Evolutionary conservation across 2,329 filamentous ascomycete species (phyloP), one percentile per base, ranked within the genome.

Genomic region (Phialocephala subalpina): DNA sequence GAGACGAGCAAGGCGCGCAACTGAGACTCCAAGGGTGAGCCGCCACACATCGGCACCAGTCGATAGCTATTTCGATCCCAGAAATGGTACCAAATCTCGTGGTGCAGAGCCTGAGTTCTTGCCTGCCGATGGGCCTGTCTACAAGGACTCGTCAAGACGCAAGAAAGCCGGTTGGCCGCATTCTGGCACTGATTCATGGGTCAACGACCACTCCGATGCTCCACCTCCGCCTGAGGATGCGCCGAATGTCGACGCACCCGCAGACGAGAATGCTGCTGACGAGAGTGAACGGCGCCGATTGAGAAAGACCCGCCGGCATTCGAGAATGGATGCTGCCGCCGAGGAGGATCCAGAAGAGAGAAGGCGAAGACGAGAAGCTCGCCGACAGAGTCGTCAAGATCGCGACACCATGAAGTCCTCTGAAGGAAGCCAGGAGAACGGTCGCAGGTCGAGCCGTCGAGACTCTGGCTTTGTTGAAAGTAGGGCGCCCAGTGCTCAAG

Each of bases 401-500:
- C 73, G 67, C 25, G 74, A 53, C 25, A 53, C 70, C 2, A 63
- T 72, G 20, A 75, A 71, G 62, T 76, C 71, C 47, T 70, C 68
- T 4, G 76, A 75, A 64, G 75, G 73, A n/a, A 77, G 75, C 65
- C 72, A 76, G 64, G 74, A 70, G 14, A 72, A 76, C 55, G 72
- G 67, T 18, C 63, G 71, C 33, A 60, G 74, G 56, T 72, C 69
- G 22, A 72, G 69, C 38, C 68, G 71, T 25, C 67, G 73, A 63
- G 72, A 74, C 58, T 73, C 72, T 55, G 70, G 69, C 6, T 71
- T 73, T 55, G 64, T 72, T 27, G 74, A 77, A 22, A 81, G 90
- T 55, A 84, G 88, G 57, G 85, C 89, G 27, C 84, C 89, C 27
- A 91, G 83, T 1, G 70, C 93, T 79, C 87, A 96, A 62, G 97